A percentile compares a stretch with the other conserved stretches of the same genome.
Evolutionary conservation across 2,329 filamentous ascomycete species (phyloP).

Genomic region (Berkeleyomyces basicola): DNA sequence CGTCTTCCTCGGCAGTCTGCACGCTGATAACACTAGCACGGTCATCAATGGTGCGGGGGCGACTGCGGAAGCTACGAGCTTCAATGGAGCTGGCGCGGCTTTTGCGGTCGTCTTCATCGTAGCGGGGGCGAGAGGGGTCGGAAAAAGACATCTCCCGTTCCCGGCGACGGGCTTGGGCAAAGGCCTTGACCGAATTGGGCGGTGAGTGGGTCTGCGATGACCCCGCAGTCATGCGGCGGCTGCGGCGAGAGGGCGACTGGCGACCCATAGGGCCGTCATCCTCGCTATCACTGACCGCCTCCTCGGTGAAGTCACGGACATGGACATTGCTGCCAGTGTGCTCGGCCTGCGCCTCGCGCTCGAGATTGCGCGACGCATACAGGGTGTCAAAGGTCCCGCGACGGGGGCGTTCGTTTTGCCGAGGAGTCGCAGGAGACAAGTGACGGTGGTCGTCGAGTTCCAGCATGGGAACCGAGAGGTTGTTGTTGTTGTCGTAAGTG

Average conservation of each 20-base stretch:
- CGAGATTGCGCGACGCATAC: constrained; percentile 32
- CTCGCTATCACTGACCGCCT: constrained; percentile 59
- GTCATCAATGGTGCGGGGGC: constrained; percentile 44
- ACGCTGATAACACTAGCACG: constrained; percentile 43
- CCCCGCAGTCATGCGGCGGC: constrained; percentile 40
- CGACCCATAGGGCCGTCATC: constrained; percentile 42
- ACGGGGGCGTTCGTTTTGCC: constrained; percentile 38
- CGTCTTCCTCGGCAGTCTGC: constrained; percentile 67
- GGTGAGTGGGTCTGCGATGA: constrained; percentile 60
- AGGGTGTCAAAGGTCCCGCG: constrained; percentile 61
- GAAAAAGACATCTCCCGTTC: constrained; percentile 52
- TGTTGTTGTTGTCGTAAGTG: constrained; percentile 38
- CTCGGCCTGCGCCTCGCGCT: constrained; percentile 14
- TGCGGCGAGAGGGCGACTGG: constrained; percentile 28
- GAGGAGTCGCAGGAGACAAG: constrained; percentile 43
- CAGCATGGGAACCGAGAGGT: constrained; percentile 57
- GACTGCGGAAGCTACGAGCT: constrained; percentile 17
- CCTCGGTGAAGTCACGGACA: constrained; percentile 74
- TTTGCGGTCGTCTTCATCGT: constrained; percentile 25
- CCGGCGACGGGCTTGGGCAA: constrained; percentile 75
- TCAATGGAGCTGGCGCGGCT: constrained; percentile 8
- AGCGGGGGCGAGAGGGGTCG: constrained; percentile 26
- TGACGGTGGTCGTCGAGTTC: constrained; percentile 79
- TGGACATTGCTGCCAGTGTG: constrained; percentile 24
- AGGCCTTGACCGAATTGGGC: constrained; percentile 94